Conservation (phyloP, 1,284 basidiomycete genomes). For the Ustilago sp. region DNA sequence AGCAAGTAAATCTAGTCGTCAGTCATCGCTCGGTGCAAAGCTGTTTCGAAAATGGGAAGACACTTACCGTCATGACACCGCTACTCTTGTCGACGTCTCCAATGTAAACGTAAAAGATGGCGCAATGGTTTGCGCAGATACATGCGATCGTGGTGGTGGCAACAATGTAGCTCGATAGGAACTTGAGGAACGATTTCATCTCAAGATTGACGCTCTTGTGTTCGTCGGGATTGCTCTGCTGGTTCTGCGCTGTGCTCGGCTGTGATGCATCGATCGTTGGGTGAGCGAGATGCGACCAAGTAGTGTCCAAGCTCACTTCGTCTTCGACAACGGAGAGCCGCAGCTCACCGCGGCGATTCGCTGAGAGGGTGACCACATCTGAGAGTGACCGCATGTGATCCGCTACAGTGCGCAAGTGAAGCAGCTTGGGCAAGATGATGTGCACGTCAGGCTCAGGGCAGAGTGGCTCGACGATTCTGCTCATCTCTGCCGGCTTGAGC, state of each 20-base stretch:
- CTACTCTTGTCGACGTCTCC: slow-evolving; percentile 58
- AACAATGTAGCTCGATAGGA: slow-evolving; percentile 65
- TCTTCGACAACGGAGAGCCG: slow-evolving; percentile 48
- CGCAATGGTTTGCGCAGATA: slow-evolving; percentile 67
- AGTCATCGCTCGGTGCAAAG: neutral
- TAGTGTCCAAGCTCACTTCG: slow-evolving; percentile 63
- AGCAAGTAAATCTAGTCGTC: neutral
- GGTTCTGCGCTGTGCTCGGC: slow-evolving; percentile 29
- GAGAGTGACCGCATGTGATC: slow-evolving; percentile 67
- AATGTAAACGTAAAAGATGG: slow-evolving; percentile 70
- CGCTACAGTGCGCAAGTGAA: slow-evolving; percentile 61
- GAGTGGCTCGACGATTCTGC: slow-evolving; percentile 65
- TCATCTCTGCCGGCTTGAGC: slow-evolving; percentile 65
- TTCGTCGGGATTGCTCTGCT: slow-evolving; percentile 33
- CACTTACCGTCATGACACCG: slow-evolving; percentile 57
- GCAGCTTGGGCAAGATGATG: slow-evolving; percentile 64
- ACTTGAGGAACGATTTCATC: slow-evolving; percentile 64
- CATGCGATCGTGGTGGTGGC: slow-evolving; percentile 65
- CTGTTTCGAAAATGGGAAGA: neutral
- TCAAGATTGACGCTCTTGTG: slow-evolving; percentile 63
- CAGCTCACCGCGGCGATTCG: slow-evolving; percentile 59
- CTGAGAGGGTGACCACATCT: slow-evolving; percentile 56
- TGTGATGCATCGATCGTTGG: slow-evolving; percentile 51
- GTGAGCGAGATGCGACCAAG: slow-evolving; percentile 63
- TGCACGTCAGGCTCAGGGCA: slow-evolving; percentile 67